These are phyloP conservation scores for Pleurotus djamor DNA, from an alignment of 768 basidiomycete species.

Conservation along the genomic window DNA sequence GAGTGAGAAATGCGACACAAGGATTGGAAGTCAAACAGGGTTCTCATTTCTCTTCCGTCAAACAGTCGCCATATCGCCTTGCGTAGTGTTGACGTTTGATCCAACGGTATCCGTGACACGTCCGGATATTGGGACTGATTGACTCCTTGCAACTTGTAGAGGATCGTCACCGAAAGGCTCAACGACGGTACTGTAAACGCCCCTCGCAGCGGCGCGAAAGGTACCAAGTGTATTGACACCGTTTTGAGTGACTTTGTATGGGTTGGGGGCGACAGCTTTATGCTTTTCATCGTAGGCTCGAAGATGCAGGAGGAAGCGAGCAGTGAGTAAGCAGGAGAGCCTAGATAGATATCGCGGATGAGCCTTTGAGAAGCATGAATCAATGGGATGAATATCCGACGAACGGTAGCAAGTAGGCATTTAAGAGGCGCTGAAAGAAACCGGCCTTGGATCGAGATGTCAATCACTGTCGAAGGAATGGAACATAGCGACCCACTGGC, in stretches of 20 bases:
- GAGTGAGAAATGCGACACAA: too few species aligned
- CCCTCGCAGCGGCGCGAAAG: background rate
- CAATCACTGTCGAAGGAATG: background rate
- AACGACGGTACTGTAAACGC: background rate
- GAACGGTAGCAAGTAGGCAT: slow-evolving; percentile 2
- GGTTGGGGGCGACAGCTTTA: background rate
- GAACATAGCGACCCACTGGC: slow-evolving; percentile 12
- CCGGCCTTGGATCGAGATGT: slow-evolving; percentile 14
- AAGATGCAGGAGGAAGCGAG: slow-evolving; percentile 19
- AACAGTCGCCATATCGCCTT: too few species aligned
- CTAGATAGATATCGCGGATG: background rate
- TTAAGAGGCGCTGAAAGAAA: slow-evolving; percentile 18
- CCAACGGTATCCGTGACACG: too few species aligned
- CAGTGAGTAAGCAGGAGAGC: slow-evolving; percentile 18
- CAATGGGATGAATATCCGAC: background rate
- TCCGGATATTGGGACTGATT: too few species aligned
- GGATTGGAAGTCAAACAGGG: too few species aligned
- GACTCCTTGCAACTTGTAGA: background rate
- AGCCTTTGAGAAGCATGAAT: too few species aligned
- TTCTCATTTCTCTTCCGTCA: too few species aligned
- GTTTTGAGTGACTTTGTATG: background rate
- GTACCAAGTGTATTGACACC: background rate
- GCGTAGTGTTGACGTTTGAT: too few species aligned
- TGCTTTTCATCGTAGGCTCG: slow-evolving; percentile 14
- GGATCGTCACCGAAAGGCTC: slow-evolving; percentile 9